Evolutionary conservation across 345 rosid species (phyloP).

Genomic region (Rhizophora apiculata): DNA sequence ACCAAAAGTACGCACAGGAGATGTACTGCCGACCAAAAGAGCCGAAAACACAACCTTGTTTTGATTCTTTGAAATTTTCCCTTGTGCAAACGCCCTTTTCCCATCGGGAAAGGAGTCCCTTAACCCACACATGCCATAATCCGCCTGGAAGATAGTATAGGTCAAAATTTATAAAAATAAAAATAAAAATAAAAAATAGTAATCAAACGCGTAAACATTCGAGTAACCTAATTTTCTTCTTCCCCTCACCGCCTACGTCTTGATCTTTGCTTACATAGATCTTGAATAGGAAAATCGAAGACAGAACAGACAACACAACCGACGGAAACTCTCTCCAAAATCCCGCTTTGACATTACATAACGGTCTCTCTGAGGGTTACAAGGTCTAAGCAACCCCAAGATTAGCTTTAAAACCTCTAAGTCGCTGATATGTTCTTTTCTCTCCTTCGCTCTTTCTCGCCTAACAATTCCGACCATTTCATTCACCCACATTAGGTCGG

Average conservation of each 20-base stretch:
- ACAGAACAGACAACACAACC: slow-evolving; percentile 36
- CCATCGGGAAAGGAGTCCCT: too few relatives aligned
- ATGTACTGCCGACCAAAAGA: too few relatives aligned
- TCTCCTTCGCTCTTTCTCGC: slow-evolving; percentile 13
- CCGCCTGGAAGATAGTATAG: too few relatives aligned
- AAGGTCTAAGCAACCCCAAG: slow-evolving; percentile 55
- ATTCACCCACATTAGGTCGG: slow-evolving; percentile 47
- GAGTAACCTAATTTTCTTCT: slow-evolving; percentile 10
- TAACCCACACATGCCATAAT: too few relatives aligned
- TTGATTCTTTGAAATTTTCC: too few relatives aligned
- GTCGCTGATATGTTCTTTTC: slow-evolving; percentile 74
- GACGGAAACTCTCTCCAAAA: slow-evolving; percentile 19
- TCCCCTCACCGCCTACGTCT: background rate
- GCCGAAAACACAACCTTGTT: too few relatives aligned
- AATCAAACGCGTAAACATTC: slow-evolving; percentile 23
- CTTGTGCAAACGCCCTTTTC: too few relatives aligned
- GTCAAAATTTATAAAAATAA: too few relatives aligned
- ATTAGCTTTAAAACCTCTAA: slow-evolving; percentile 30
- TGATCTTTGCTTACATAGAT: background rate
- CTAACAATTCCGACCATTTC: slow-evolving; percentile 14
- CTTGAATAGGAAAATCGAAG: background rate
- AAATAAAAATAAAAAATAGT: too few relatives aligned
- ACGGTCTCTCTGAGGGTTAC: slow-evolving; percentile 49
- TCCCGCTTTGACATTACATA: slow-evolving; percentile 18
- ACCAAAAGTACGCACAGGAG: too few relatives aligned